These are phyloP conservation scores for Oenanthe javanica DNA, from an alignment of 140 eudicot species.

Conservation along the genomic window DNA sequence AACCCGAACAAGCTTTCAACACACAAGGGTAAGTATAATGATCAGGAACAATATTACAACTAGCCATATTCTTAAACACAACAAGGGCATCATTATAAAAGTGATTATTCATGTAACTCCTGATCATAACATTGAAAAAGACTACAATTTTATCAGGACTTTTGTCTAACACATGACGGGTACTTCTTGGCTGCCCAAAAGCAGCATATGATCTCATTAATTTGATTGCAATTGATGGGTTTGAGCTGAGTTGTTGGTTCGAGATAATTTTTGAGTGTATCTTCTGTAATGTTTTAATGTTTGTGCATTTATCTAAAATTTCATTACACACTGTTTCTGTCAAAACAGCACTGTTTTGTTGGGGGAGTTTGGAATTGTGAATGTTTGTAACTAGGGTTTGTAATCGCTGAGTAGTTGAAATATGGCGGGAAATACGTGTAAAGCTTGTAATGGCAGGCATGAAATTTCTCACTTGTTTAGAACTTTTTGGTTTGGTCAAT, in stretches of 20 bases:
- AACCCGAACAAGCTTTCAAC: slow-evolving; percentile 4
- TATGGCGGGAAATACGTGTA: slow-evolving; percentile 6
- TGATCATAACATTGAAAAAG: slow-evolving; percentile 6
- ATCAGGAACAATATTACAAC: background rate
- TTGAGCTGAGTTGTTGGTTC: background rate
- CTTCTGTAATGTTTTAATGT: background rate
- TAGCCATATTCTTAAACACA: slow-evolving; percentile 5
- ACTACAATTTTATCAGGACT: slow-evolving; percentile 2
- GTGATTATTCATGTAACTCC: slow-evolving; percentile 8
- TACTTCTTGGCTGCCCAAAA: slow-evolving; percentile 8
- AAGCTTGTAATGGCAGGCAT: slow-evolving; percentile 4
- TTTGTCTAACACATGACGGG: slow-evolving; percentile 7
- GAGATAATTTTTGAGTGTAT: background rate
- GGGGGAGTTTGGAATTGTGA: background rate
- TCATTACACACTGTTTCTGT: background rate
- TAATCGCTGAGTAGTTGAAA: background rate
- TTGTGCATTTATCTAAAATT: background rate
- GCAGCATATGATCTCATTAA: slow-evolving; percentile 7
- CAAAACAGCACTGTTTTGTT: background rate
- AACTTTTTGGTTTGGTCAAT: background rate
- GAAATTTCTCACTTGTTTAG: background rate
- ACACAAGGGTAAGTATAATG: slow-evolving; percentile 10
- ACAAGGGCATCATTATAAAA: slow-evolving; percentile 8
- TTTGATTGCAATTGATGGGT: background rate
- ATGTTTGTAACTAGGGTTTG: background rate